Percentiles rank a stretch among this genome's conserved stretches.
These are phyloP conservation scores for Camellia oleifera DNA, from an alignment of 179 eudicot species.

Conservation along the genomic window DNA sequence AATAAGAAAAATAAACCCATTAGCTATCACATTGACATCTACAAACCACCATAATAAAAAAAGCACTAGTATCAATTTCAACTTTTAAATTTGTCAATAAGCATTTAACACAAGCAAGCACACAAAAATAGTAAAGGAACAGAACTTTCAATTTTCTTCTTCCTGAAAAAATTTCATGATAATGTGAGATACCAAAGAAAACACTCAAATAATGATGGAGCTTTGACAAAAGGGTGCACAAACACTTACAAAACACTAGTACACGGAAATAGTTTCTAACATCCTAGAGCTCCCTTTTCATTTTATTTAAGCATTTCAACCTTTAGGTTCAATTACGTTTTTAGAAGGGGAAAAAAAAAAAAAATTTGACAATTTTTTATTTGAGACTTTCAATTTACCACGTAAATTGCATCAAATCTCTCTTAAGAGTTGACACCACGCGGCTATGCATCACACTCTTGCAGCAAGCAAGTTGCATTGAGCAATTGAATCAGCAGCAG, in stretches of 20 bases:
- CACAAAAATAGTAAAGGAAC: no score
- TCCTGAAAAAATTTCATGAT: no score
- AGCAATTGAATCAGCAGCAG: neutral
- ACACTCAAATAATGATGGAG: no score
- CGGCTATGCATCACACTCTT: neutral
- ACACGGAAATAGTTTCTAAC: neutral
- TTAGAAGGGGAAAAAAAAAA: neutral
- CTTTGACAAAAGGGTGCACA: neutral
- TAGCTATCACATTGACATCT: neutral
- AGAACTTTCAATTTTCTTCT: no score
- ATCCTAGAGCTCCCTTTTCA: neutral
- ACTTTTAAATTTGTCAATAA: conserved; percentile 1
- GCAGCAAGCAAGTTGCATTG: neutral
- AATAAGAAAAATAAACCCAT: neutral
- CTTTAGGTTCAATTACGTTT: neutral
- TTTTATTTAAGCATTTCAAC: neutral
- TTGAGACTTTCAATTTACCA: neutral
- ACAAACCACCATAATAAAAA: neutral
- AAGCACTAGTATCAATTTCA: neutral
- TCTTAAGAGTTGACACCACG: neutral
- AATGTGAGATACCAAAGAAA: no score
- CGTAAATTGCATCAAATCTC: no score
- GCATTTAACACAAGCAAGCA: no score
- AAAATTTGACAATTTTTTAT: no score
- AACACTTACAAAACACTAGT: neutral